phyloP scores from a whole-genome alignment of 495 filamentous ascomycete genomes.

The Penicillium ochrochloron region DNA sequence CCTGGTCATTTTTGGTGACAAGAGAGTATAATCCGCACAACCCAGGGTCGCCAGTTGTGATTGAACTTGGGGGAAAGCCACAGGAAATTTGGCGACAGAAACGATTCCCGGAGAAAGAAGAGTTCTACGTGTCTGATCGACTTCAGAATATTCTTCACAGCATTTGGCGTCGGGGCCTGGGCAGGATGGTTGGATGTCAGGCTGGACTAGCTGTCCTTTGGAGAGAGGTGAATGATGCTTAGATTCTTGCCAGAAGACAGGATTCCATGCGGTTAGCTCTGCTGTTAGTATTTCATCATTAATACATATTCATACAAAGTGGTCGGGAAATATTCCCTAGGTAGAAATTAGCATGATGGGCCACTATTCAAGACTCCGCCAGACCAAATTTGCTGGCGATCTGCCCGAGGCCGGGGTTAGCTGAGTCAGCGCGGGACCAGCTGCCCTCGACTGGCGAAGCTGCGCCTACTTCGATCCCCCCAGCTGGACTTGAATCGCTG shows the following conservation, averaged over 20 bases:
- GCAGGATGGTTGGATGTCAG: not conserved
- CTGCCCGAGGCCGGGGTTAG: conserved; percentile 14
- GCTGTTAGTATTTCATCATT: not conserved
- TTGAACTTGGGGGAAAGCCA: not conserved
- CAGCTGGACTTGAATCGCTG: conserved; percentile 6
- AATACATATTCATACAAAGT: not conserved
- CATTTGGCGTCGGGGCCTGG: no score
- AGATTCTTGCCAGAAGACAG: not conserved
- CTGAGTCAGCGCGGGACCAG: conserved; percentile 29
- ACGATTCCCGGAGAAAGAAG: no score
- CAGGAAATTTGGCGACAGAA: not conserved
- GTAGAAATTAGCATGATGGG: not conserved
- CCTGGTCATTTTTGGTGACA: conserved; percentile 2
- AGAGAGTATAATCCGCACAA: not conserved
- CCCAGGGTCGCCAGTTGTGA: not conserved
- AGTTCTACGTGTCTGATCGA: no score
- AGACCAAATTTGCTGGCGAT: not conserved
- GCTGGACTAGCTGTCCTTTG: not conserved
- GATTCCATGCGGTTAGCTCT: not conserved
- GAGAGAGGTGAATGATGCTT: not conserved
- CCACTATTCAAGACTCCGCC: not conserved
- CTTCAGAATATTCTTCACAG: no score
- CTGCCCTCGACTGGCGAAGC: conserved; percentile 13
- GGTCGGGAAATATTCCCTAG: not conserved
- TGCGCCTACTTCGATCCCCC: conserved; percentile 6